Evolutionary conservation across 768 basidiomycete genomes (phyloP), one percentile per base, ranked within the genome.

Genomic region (Russula lepida): DNA sequence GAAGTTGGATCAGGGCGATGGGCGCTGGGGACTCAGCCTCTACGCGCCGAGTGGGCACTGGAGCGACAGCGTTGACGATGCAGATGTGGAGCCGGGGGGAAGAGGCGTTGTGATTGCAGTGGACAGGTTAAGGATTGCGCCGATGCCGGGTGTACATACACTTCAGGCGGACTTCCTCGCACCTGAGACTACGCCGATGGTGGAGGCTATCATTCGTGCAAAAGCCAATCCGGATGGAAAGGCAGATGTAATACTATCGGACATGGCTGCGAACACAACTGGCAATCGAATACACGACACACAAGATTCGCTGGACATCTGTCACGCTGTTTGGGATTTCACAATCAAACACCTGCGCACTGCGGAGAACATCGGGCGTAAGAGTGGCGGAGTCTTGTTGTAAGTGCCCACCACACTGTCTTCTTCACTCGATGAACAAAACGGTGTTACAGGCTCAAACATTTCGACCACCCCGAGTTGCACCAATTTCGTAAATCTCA

Each of bases 231-330:
- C 69, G 3, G 68, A 71, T 19, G 72, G 74, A 11, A 81, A 79
- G 71, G 87, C 84, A 7, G 92, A 98, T 70, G 75, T 95, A 19
- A 81, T 97, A 27, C 77, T 97, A 4, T 91, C 87, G 8, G 95
- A 97, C 69, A 94, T 98, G 88, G 90, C 93, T 19, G 84, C 84
- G 21, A 93, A 94, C 70, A 77, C 84, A 61, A 81, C 86, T 2
- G 95, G 95, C 6, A 84, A 88, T 62, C 71, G 77, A 19, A 71
- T 74, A 0, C 77, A 78, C 53, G 95, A 98, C 72, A 79, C 81
- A 1, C 79, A 85, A 67, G 71, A 78, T 11, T 86, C 86, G 59
- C 77, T 95, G 33, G 79, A 86, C 39, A 85, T 98, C 23, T 89
- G 85, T 69, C 72, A 79, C 39, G 83, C 87, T 3, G 93, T 90